Conservation (phyloP, 2,329 filamentous ascomycete genomes). For the Penicillium sp. region DNA sequence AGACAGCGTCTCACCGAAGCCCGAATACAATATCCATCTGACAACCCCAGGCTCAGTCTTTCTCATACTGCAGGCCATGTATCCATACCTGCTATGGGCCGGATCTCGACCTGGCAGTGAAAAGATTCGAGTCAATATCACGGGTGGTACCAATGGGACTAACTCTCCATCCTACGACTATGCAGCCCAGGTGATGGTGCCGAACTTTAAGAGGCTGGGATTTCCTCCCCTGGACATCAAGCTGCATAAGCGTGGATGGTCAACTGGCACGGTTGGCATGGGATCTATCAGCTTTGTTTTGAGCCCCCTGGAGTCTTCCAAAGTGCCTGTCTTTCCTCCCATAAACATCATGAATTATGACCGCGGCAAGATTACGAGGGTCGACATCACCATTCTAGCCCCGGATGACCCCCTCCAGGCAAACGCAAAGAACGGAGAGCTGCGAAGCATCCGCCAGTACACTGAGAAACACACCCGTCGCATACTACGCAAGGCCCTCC, state of each 20-base stretch:
- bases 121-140: constrained; percentile 50
- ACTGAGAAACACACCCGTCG: constrained; percentile 26
- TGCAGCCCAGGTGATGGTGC: constrained; percentile 58
- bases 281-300: constrained; percentile 57
- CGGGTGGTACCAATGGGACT: constrained; percentile 63
- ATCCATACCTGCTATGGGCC: constrained; percentile 61
- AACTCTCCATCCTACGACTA: constrained; percentile 62
- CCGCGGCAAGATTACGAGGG: constrained; percentile 36
- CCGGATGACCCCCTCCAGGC: constrained; percentile 29
- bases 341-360: constrained; percentile 37
- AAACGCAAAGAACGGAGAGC: neutral
- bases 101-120: constrained; percentile 21
- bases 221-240: constrained; percentile 50
- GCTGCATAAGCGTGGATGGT: constrained; percentile 60
- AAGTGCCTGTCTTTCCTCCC: constrained; percentile 29
- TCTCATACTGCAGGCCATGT: constrained; percentile 62
- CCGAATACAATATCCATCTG: constrained; percentile 48
- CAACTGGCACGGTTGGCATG: constrained; percentile 48
- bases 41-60: constrained; percentile 58
- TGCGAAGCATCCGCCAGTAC: constrained; percentile 28
- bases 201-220: constrained; percentile 56
- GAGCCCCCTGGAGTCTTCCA: constrained; percentile 40
- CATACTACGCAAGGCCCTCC: constrained; percentile 22
- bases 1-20: constrained; percentile 19
- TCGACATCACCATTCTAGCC: constrained; percentile 46